phyloP scores from a whole-genome alignment of 2,329 filamentous ascomycete genomes.

The Calonectria crousiana region DNA sequence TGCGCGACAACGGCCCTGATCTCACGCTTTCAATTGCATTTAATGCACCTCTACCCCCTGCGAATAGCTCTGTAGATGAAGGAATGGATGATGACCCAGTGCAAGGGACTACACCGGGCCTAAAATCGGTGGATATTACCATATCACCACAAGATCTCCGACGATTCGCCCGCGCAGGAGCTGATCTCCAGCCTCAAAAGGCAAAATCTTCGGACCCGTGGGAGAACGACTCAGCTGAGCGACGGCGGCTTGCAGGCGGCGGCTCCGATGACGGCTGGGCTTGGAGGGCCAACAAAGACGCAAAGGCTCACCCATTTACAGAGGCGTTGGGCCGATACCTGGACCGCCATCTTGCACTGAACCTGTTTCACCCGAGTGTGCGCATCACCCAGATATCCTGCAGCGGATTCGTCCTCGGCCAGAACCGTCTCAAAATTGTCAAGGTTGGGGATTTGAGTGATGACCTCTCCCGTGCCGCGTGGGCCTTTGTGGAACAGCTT shows the following conservation, averaged over 20 bases:
- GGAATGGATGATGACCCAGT: slow-evolving; percentile 33
- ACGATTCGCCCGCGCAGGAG: slow-evolving; percentile 59
- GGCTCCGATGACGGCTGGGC: slow-evolving; percentile 66
- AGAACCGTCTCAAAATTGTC: slow-evolving; percentile 63
- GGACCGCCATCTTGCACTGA: slow-evolving; percentile 64
- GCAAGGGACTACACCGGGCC: slow-evolving; percentile 41
- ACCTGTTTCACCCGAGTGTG: slow-evolving; percentile 68
- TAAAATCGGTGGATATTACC: slow-evolving; percentile 64
- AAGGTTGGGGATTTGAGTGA: slow-evolving; percentile 46
- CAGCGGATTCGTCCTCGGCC: slow-evolving; percentile 67
- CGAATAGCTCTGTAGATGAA: slow-evolving; percentile 8
- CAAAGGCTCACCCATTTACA: slow-evolving; percentile 56
- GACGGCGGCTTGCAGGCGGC: slow-evolving; percentile 60
- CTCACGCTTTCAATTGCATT: slow-evolving; percentile 66
- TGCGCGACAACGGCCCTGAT: slow-evolving; percentile 55
- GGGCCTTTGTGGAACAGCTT: slow-evolving; percentile 53
- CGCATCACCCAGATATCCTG: slow-evolving; percentile 66
- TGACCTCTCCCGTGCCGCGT: slow-evolving; percentile 49
- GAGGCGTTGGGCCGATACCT: slow-evolving; percentile 64
- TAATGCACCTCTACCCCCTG: slow-evolving; percentile 51
- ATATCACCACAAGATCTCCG: slow-evolving; percentile 61
- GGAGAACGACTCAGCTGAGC: slow-evolving; percentile 51
- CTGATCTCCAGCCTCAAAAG: slow-evolving; percentile 24
- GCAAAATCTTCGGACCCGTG: slow-evolving; percentile 36
- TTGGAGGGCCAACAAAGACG: slow-evolving; percentile 53